These are phyloP conservation scores for Reticulascus tulasneorum DNA, from an alignment of 2,329 filamentous ascomycete species.

Conservation along the genomic window DNA sequence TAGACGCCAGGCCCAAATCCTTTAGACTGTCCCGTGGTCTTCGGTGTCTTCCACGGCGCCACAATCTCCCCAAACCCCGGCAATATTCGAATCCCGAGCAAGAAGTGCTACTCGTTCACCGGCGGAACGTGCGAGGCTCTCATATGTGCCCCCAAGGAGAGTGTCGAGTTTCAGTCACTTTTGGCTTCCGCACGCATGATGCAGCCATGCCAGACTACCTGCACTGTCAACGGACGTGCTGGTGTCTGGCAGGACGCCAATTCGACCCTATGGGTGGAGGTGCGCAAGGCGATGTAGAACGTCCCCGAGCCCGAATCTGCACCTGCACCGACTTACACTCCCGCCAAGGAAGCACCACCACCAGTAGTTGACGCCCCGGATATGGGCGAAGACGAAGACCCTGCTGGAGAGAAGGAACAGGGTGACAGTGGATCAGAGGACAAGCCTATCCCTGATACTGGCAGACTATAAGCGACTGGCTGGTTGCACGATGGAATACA, in stretches of 20 bases:
- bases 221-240: slow-evolving; percentile 5
- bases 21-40: slow-evolving; percentile 2
- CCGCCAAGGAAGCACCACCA: background rate
- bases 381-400: background rate
- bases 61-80: background rate
- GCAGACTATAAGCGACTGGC: no score
- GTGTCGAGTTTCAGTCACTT: background rate
- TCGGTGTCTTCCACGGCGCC: background rate
- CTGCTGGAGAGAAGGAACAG: background rate
- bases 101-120: background rate
- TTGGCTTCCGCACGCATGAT: slow-evolving; percentile 8
- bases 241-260: slow-evolving; percentile 4
- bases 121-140: slow-evolving; percentile 1
- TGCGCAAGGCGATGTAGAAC: background rate
- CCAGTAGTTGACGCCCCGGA: background rate
- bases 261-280: background rate
- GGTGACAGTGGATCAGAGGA: background rate
- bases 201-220: slow-evolving; percentile 6
- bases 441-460: no score
- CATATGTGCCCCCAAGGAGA: background rate
- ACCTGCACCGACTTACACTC: no score
- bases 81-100: background rate
- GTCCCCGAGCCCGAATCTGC: background rate
- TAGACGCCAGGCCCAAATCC: slow-evolving; percentile 1
- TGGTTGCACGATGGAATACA: no score